Conservation (phyloP, 2,329 filamentous ascomycete genomes). For the Paecilomyces fulvus region DNA sequence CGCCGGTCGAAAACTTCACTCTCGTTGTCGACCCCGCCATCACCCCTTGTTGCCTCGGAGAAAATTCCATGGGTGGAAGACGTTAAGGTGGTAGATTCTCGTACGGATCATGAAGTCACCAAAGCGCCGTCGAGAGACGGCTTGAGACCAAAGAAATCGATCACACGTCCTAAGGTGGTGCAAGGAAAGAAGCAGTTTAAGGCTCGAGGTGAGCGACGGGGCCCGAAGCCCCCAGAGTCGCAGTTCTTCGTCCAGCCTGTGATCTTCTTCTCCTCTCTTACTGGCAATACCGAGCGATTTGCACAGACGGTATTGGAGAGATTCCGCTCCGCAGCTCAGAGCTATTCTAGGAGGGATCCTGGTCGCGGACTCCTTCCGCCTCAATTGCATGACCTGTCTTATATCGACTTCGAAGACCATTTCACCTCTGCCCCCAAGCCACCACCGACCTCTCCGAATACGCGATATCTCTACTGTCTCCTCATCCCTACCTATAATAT, state of each 20-base stretch:
- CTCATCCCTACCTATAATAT: slow-evolving; percentile 91
- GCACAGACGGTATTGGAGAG: slow-evolving; percentile 55
- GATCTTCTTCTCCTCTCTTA: slow-evolving; percentile 85
- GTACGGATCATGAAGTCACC: neutral
- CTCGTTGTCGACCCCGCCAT: slow-evolving; percentile 22
- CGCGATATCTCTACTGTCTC: slow-evolving; percentile 71
- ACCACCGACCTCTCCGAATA: slow-evolving; percentile 34
- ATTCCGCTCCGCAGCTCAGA: slow-evolving; percentile 38
- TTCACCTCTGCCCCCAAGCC: slow-evolving; percentile 69
- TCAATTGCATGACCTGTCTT: slow-evolving; percentile 66
- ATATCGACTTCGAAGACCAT: slow-evolving; percentile 87
- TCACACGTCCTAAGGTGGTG: slow-evolving; percentile 24
- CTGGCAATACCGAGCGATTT: slow-evolving; percentile 69
- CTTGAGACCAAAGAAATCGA: slow-evolving; percentile 8
- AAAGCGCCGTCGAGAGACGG: neutral
- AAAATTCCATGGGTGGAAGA: slow-evolving; percentile 10
- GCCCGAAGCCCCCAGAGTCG: slow-evolving; percentile 10
- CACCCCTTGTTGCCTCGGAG: slow-evolving; percentile 21
- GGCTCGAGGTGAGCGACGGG: slow-evolving; percentile 14
- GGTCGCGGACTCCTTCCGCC: slow-evolving; percentile 44
- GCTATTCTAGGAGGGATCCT: slow-evolving; percentile 14
- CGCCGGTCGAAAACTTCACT: slow-evolving; percentile 18
- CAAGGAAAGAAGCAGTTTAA: slow-evolving; percentile 24
- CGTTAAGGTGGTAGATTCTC: neutral
- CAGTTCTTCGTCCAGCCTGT: slow-evolving; percentile 50